Conservation (phyloP, 768 basidiomycete species). For the Hemileccinum impolitum region DNA sequence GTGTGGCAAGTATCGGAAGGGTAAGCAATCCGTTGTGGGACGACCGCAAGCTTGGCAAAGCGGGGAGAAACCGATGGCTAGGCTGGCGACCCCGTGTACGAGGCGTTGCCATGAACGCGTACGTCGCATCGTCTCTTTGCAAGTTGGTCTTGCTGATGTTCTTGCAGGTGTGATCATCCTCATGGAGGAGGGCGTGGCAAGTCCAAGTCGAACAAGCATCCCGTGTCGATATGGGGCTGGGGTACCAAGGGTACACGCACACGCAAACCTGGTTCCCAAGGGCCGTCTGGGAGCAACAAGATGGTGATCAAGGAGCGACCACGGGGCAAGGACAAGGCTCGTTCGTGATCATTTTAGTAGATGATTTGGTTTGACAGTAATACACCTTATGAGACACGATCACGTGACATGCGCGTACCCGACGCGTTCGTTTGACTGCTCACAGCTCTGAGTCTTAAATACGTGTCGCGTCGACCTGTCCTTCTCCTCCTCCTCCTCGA, state of each 20-base stretch:
- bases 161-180: conserved; percentile 76
- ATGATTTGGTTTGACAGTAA: no score
- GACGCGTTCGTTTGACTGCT: conserved; percentile 31
- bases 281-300: conserved; percentile 87
- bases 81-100: conserved; percentile 82
- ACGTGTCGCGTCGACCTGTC: neutral
- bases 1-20: conserved; percentile 85
- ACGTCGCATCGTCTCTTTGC: conserved; percentile 26
- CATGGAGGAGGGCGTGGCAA: conserved; percentile 98
- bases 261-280: conserved; percentile 87
- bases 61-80: conserved; percentile 84
- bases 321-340: conserved; percentile 55
- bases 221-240: conserved; percentile 91
- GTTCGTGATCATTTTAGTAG: neutral
- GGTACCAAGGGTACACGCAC: conserved; percentile 90
- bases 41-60: conserved; percentile 82
- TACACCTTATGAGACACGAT: conserved; percentile 8
- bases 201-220: conserved; percentile 94
- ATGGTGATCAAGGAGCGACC: conserved; percentile 86
- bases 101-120: conserved; percentile 98
- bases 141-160: neutral
- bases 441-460: conserved; percentile 1
- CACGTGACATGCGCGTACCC: conserved; percentile 29
- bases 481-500: conserved; percentile 4
- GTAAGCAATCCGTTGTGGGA: conserved; percentile 93